Evolutionary conservation across 768 basidiomycete species (phyloP).

Genomic region (Termitomyces sp.): DNA sequence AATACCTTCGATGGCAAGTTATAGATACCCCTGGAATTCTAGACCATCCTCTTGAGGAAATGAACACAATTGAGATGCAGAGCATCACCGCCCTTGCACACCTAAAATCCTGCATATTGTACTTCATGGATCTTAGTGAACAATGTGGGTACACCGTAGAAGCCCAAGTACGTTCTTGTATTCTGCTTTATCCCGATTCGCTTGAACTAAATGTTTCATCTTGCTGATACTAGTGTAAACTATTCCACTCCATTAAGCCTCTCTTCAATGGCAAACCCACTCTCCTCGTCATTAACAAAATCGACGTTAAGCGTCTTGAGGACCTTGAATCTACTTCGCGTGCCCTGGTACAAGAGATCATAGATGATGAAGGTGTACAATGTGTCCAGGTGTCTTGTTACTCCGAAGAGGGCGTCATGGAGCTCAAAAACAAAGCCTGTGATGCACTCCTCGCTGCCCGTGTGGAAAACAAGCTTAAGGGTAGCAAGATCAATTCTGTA

Average conservation of each 20-base stretch:
- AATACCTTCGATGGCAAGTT: constrained; percentile 99
- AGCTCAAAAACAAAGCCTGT: constrained; percentile 92
- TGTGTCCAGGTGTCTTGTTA: constrained; percentile 89
- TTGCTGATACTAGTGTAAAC: constrained; percentile 68
- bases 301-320: constrained; percentile 86
- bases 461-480: constrained; percentile 92
- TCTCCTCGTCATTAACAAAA: constrained; percentile 96
- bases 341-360: constrained; percentile 84
- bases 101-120: constrained; percentile 88
- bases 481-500: constrained; percentile 87
- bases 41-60: constrained; percentile 97
- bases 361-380: constrained; percentile 65
- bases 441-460: constrained; percentile 93
- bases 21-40: constrained; percentile 99
- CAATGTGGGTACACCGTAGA: constrained; percentile 98
- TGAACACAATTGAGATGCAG: constrained; percentile 99
- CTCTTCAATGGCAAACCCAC: constrained; percentile 93
- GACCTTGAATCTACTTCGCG: constrained; percentile 78
- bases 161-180: constrained; percentile 66
- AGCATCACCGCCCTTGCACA: constrained; percentile 98
- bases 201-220: background rate
- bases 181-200: background rate
- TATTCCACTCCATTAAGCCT: constrained; percentile 99
- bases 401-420: constrained; percentile 97
- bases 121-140: constrained; percentile 99